These are phyloP conservation scores for Fusarium udum DNA, from an alignment of 2,329 filamentous ascomycete species.

Conservation along the genomic window DNA sequence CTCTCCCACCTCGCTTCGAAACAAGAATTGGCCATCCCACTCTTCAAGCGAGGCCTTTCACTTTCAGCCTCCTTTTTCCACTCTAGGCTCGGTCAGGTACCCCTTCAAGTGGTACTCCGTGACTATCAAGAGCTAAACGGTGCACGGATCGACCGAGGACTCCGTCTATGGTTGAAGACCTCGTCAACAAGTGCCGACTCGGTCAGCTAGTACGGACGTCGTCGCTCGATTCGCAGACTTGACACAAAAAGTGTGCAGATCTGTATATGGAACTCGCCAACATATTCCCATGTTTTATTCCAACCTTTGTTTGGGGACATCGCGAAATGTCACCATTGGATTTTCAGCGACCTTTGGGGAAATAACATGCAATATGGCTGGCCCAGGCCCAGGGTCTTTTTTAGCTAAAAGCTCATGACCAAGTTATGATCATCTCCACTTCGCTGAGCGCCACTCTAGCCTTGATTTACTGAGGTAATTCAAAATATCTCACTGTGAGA, in stretches of 20 bases:
- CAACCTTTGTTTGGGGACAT: not conserved
- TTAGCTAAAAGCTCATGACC: constrained; percentile 4
- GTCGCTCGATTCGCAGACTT: constrained; percentile 3
- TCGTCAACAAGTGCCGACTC: constrained; percentile 34
- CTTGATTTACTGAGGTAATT: constrained; percentile 2
- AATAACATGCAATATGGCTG: constrained; percentile 18
- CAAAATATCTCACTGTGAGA: constrained; percentile 22
- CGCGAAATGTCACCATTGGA: constrained; percentile 32
- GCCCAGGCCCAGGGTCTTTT: constrained; percentile 28
- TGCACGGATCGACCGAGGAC: constrained; percentile 31
- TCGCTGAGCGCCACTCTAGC: constrained; percentile 24
- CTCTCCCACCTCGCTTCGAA: constrained; percentile 27
- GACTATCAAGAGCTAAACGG: constrained; percentile 22
- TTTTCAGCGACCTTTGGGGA: constrained; percentile 6
- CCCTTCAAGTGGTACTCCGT: constrained; percentile 27
- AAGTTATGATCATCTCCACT: constrained; percentile 21
- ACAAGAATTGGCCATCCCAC: constrained; percentile 20
- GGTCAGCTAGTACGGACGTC: constrained; percentile 12
- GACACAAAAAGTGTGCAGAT: constrained; percentile 15
- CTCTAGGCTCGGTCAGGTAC: constrained; percentile 25
- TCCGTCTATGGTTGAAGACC: constrained; percentile 12
- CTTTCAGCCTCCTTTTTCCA: constrained; percentile 32
- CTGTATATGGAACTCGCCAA: not conserved
- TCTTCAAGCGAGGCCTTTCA: constrained; percentile 26
- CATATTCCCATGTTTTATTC: constrained; percentile 5